Percentiles rank a stretch among this genome's conserved stretches.
Conservation (phyloP, 495 filamentous ascomycete genomes). For the Penicillium antarcticum region DNA sequence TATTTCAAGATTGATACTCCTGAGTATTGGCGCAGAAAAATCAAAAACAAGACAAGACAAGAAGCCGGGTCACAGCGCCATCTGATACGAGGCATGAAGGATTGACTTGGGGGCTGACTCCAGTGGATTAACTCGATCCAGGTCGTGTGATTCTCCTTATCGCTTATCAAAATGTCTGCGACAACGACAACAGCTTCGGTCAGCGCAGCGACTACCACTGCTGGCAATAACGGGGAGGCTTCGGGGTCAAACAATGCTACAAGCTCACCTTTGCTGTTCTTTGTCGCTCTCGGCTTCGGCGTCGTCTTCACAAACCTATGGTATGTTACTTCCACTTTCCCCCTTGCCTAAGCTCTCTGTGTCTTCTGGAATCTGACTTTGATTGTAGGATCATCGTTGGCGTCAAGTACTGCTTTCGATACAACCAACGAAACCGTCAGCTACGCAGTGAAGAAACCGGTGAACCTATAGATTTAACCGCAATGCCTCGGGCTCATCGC, state of each 20-base stretch:
- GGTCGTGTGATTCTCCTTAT: neutral
- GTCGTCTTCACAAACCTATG: constrained; percentile 99
- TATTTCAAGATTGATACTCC: no score
- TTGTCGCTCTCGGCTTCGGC: constrained; percentile 95
- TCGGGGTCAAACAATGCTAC: constrained; percentile 36
- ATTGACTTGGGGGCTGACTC: neutral
- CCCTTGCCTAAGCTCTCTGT: neutral
- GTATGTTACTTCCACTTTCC: constrained; percentile 46
- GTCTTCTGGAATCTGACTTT: constrained; percentile 1
- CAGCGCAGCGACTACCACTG: constrained; percentile 21
- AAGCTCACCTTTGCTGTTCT: constrained; percentile 91
- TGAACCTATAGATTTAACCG: constrained; percentile 76
- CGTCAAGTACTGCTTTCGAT: constrained; percentile 98
- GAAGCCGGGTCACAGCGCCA: no score
- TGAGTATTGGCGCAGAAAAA: no score
- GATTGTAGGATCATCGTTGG: constrained; percentile 91
- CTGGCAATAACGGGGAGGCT: neutral
- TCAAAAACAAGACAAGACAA: no score
- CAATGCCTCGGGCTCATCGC: constrained; percentile 76
- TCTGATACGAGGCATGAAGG: neutral
- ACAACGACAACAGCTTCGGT: constrained; percentile 20
- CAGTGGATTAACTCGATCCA: neutral
- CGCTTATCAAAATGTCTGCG: constrained; percentile 11
- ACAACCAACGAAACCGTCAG: constrained; percentile 89
- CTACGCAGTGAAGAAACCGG: constrained; percentile 77